Percentiles rank a stretch among this genome's conserved stretches.
Conservation (phyloP, 75 land plant genomes). For the Cryptomeria japonica region DNA sequence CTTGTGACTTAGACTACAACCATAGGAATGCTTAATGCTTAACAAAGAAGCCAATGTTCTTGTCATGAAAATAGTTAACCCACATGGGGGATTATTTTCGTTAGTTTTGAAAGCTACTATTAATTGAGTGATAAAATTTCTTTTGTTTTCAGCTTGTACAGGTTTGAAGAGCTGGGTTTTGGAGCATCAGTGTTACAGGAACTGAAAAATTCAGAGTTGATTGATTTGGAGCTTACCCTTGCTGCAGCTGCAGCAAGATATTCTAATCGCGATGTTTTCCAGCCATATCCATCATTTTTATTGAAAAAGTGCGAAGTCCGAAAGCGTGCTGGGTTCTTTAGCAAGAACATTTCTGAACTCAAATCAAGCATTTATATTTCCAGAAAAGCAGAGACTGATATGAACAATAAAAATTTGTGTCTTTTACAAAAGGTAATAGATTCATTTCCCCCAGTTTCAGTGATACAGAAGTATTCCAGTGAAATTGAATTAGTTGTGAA, state of each 20-base stretch:
- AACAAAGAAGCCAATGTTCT: too few relatives aligned
- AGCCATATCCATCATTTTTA: conserved; percentile 39
- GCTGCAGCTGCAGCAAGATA: conserved; percentile 14
- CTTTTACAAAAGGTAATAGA: conserved; percentile 7
- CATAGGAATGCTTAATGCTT: too few relatives aligned
- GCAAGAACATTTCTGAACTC: background rate
- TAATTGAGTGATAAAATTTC: too few relatives aligned
- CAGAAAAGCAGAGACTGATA: too few relatives aligned
- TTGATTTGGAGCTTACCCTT: conserved; percentile 32
- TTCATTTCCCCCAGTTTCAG: conserved; percentile 15
- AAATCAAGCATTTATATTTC: background rate
- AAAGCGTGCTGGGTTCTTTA: conserved; percentile 37
- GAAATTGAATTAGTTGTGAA: conserved; percentile 16
- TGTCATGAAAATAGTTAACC: background rate
- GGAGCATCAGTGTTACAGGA: conserved; percentile 32
- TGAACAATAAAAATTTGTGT: conserved; percentile 13
- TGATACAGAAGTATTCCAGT: conserved; percentile 14
- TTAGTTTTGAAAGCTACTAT: background rate
- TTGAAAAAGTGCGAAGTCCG: conserved; percentile 23
- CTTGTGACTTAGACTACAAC: too few relatives aligned
- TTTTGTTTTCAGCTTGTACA: conserved; percentile 20
- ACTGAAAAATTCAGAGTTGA: conserved; percentile 19
- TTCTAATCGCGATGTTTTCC: conserved; percentile 28
- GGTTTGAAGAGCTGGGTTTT: conserved; percentile 37
- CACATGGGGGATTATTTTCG: background rate